These are phyloP conservation scores for Spizellomyces punctatus DNA, from an alignment of 192 early-diverging fungal species.

Conservation along the genomic window DNA sequence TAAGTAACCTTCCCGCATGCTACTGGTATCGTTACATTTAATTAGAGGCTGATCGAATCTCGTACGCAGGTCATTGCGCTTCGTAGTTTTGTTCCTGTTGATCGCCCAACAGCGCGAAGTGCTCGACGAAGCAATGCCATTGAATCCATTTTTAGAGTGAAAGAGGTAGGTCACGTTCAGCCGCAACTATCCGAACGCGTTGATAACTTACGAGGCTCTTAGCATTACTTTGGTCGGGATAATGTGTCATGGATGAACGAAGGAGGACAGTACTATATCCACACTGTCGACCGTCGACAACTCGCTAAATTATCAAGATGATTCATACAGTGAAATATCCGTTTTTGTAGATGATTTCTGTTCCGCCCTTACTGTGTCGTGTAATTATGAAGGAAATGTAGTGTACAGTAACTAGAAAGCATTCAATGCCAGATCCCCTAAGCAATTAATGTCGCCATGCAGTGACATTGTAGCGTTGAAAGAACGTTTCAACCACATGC, in stretches of 20 bases:
- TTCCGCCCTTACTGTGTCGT: no score
- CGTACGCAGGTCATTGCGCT: conserved; percentile 75
- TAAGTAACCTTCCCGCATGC: conserved; percentile 78
- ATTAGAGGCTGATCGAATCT: not conserved
- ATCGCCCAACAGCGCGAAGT: conserved; percentile 64
- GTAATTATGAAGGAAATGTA: no score
- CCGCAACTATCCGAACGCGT: not conserved
- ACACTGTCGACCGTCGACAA: conserved; percentile 71
- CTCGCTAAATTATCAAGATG: conserved; percentile 12
- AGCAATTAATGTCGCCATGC: no score
- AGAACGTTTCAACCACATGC: no score
- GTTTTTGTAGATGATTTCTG: no score
- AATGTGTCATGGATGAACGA: conserved; percentile 56
- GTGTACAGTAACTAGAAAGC: no score
- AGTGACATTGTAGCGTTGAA: no score
- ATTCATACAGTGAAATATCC: not conserved
- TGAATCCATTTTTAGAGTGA: conserved; percentile 53
- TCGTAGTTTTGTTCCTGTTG: conserved; percentile 77
- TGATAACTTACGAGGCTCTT: not conserved
- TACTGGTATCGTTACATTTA: not conserved
- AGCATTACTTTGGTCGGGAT: conserved; percentile 42
- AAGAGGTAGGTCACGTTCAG: conserved; percentile 37
- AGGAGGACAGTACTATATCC: conserved; percentile 78
- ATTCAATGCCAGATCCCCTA: no score
- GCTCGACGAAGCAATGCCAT: conserved; percentile 60